These are phyloP conservation scores for Sarocladiaceae sp. DNA, from an alignment of 2,329 filamentous ascomycete species.

Conservation along the genomic window DNA sequence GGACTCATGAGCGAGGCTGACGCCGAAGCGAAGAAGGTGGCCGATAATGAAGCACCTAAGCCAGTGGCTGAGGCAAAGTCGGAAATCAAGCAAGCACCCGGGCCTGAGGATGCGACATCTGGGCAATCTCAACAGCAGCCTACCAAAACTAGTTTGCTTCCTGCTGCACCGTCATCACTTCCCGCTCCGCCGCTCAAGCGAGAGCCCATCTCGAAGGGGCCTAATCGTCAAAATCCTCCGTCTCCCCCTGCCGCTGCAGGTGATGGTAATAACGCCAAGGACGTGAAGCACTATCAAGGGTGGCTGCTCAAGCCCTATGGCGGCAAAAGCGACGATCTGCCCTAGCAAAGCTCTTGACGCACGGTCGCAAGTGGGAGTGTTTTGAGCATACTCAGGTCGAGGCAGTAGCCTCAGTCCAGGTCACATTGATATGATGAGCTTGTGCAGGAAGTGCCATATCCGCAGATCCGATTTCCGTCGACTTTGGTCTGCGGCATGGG, in stretches of 20 bases:
- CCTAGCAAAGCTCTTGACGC: constrained; percentile 16
- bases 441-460: too few relatives aligned
- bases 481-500: too few relatives aligned
- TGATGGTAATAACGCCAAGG: constrained; percentile 24
- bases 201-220: constrained; percentile 27
- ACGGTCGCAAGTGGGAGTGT: neutral
- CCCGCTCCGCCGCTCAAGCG: constrained; percentile 28
- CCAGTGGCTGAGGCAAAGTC: constrained; percentile 14
- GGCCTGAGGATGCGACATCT: too few relatives aligned
- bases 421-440: neutral
- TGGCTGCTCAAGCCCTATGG: constrained; percentile 32
- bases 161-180: constrained; percentile 31
- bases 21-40: constrained; percentile 13
- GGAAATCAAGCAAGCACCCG: constrained; percentile 7
- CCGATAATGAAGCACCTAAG: neutral
- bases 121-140: constrained; percentile 12
- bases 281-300: constrained; percentile 27
- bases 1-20: constrained; percentile 35
- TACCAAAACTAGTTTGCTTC: constrained; percentile 26
- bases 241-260: neutral
- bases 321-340: constrained; percentile 28
- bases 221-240: too few relatives aligned
- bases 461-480: too few relatives aligned
- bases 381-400: neutral
- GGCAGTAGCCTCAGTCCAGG: neutral